Conservation (phyloP, 352 stramenopile genomes). For the Phytopythium boreale region DNA sequence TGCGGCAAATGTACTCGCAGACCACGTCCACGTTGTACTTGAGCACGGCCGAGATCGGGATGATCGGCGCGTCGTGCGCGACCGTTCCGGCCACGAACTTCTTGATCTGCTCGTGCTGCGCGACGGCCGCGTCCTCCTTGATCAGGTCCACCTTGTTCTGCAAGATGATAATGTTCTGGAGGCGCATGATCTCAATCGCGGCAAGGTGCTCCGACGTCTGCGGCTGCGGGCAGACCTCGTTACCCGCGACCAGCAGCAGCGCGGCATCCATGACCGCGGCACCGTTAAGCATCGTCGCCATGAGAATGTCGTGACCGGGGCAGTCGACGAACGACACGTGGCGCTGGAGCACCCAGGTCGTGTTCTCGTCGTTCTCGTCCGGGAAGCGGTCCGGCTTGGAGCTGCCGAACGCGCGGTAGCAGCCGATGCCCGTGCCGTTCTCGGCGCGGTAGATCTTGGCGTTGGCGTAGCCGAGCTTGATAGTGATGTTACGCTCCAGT, state of each 20-base stretch:
- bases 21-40: constrained; percentile 99
- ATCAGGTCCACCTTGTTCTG: constrained; percentile 99
- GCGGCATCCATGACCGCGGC: constrained; percentile 99
- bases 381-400: constrained; percentile 86
- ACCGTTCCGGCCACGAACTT: constrained; percentile 89
- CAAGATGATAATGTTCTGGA: constrained; percentile 99
- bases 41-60: constrained; percentile 99
- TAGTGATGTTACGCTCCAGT: constrained; percentile 99
- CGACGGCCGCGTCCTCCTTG: constrained; percentile 97
- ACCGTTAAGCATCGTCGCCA: constrained; percentile 99
- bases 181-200: constrained; percentile 99
- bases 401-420: constrained; percentile 88
- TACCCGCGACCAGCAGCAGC: constrained; percentile 97
- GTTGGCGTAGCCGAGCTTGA: constrained; percentile 99
- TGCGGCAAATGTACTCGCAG: constrained; percentile 99
- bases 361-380: constrained; percentile 87
- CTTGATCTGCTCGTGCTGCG: constrained; percentile 97
- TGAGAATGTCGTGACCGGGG: constrained; percentile 99
- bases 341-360: constrained; percentile 90
- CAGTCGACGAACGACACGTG: constrained; percentile 99
- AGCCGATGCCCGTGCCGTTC: constrained; percentile 76
- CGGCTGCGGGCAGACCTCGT: constrained; percentile 98
- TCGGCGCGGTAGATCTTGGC: constrained; percentile 98
- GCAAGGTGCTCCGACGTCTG: constrained; percentile 99
- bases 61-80: constrained; percentile 97